Percentiles rank a stretch among this genome's conserved stretches.
Evolutionary conservation across 768 basidiomycete genomes (phyloP).

Genomic region (Naganishia vishniacii): DNA sequence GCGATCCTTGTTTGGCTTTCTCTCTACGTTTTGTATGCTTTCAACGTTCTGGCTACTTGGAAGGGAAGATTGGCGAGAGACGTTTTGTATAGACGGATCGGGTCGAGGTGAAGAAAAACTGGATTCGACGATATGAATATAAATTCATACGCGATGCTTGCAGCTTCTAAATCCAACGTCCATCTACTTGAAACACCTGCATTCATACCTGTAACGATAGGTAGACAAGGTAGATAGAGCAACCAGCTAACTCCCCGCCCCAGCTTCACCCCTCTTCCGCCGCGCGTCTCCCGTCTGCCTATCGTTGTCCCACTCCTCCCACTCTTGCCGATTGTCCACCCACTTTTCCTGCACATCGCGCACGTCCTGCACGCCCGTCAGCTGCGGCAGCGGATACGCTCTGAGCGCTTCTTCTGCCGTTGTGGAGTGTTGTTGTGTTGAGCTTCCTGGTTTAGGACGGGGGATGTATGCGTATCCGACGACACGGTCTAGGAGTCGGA

Average conservation of each 20-base stretch:
- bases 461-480: constrained; percentile 88
- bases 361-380: constrained; percentile 50
- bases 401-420: constrained; percentile 48
- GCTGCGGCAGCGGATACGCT: constrained; percentile 17
- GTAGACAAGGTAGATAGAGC: too few species aligned
- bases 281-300: constrained; percentile 68
- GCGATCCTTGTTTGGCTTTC: background rate
- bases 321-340: constrained; percentile 77
- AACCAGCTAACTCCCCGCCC: background rate
- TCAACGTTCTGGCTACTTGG: background rate
- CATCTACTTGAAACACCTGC: too few species aligned
- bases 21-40: background rate
- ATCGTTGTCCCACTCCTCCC: constrained; percentile 71
- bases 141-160: constrained; percentile 19
- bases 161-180: background rate
- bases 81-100: background rate
- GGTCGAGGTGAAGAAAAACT: constrained; percentile 15
- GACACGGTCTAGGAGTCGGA: constrained; percentile 76
- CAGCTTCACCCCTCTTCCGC: constrained; percentile 37
- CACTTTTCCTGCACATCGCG: constrained; percentile 86
- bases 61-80: background rate
- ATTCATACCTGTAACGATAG: too few species aligned
- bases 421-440: constrained; percentile 32
- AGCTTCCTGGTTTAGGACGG: constrained; percentile 43
- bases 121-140: constrained; percentile 24